phyloP scores from a whole-genome alignment of 2,329 filamentous ascomycete genomes.

The Alternaria sp. region DNA sequence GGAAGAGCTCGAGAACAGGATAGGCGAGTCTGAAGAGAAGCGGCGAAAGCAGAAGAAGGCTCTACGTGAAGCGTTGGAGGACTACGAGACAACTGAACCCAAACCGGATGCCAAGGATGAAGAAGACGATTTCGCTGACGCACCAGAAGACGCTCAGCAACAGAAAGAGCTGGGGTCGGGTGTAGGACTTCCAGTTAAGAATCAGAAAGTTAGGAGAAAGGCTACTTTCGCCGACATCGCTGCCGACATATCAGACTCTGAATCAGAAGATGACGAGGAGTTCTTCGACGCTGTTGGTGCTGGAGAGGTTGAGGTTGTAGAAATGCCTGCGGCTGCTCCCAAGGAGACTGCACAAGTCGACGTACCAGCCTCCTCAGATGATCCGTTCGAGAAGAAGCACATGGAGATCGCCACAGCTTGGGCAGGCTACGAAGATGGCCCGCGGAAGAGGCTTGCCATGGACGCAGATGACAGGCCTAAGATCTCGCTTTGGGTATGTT shows the following conservation, averaged over 20 bases:
- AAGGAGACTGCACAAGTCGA: slow-evolving; percentile 49
- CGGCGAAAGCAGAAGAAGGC: slow-evolving; percentile 88
- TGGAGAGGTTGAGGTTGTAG: slow-evolving; percentile 83
- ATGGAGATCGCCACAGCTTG: slow-evolving; percentile 80
- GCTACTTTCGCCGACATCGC: slow-evolving; percentile 74
- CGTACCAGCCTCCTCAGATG: slow-evolving; percentile 51
- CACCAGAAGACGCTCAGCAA: slow-evolving; percentile 49
- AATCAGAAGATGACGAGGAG: slow-evolving; percentile 83
- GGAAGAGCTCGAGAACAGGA: slow-evolving; percentile 85
- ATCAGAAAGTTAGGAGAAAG: slow-evolving; percentile 61
- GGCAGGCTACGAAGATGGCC: slow-evolving; percentile 89
- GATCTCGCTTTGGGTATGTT: slow-evolving; percentile 87
- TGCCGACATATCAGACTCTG: slow-evolving; percentile 72
- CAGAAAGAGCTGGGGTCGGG: slow-evolving; percentile 28
- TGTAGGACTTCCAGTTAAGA: slow-evolving; percentile 21
- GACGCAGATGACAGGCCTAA: slow-evolving; percentile 93
- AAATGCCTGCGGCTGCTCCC: slow-evolving; percentile 62
- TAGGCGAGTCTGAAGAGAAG: slow-evolving; percentile 91
- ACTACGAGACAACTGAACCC: slow-evolving; percentile 46
- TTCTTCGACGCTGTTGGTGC: slow-evolving; percentile 98
- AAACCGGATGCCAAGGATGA: slow-evolving; percentile 25
- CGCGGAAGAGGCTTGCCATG: slow-evolving; percentile 82
- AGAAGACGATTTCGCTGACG: slow-evolving; percentile 47
- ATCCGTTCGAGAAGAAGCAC: slow-evolving; percentile 59
- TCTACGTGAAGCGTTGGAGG: slow-evolving; percentile 82